These are phyloP conservation scores for Linnemannia hyalina DNA, from an alignment of 192 early-diverging fungal genomes.

Conservation along the genomic window DNA sequence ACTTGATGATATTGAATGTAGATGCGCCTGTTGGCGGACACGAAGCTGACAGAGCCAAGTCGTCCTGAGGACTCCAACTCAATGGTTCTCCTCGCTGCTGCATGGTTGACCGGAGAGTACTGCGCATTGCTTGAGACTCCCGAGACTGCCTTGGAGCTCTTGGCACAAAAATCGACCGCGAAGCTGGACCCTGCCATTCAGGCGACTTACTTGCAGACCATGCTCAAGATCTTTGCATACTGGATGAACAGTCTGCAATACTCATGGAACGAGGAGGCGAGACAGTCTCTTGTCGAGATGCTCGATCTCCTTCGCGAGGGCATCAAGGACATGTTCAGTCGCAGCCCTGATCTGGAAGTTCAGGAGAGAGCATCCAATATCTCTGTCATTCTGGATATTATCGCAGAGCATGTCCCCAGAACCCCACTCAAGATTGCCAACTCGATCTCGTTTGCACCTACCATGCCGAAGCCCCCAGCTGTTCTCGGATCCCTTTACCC, in stretches of 20 bases:
- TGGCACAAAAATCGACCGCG: constrained; percentile 44
- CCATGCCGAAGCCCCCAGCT: constrained; percentile 55
- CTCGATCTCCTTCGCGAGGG: constrained; percentile 62
- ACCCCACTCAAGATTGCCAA: constrained; percentile 50
- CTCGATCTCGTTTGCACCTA: constrained; percentile 42
- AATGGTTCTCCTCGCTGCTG: constrained; percentile 85
- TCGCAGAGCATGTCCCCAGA: constrained; percentile 56
- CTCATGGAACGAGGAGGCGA: constrained; percentile 66
- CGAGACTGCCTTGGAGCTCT: constrained; percentile 19
- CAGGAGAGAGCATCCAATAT: constrained; percentile 77
- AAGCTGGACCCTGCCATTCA: constrained; percentile 72
- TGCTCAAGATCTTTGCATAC: constrained; percentile 76
- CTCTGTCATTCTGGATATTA: constrained; percentile 63
- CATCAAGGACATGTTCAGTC: constrained; percentile 60
- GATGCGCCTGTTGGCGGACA: constrained; percentile 79
- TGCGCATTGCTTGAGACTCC: constrained; percentile 63
- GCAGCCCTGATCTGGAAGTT: constrained; percentile 79
- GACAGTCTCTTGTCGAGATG: constrained; percentile 62
- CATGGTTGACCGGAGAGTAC: constrained; percentile 94
- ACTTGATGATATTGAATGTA: constrained; percentile 25
- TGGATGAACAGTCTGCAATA: constrained; percentile 68
- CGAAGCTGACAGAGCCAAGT: constrained; percentile 68
- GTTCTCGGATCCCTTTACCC: constrained; percentile 70
- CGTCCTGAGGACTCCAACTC: constrained; percentile 73
- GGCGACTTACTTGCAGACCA: constrained; percentile 78